Evolutionary conservation across 139 green algal species (phyloP), one percentile per base, ranked within the genome.

Genomic region (Chlorella sp.): DNA sequence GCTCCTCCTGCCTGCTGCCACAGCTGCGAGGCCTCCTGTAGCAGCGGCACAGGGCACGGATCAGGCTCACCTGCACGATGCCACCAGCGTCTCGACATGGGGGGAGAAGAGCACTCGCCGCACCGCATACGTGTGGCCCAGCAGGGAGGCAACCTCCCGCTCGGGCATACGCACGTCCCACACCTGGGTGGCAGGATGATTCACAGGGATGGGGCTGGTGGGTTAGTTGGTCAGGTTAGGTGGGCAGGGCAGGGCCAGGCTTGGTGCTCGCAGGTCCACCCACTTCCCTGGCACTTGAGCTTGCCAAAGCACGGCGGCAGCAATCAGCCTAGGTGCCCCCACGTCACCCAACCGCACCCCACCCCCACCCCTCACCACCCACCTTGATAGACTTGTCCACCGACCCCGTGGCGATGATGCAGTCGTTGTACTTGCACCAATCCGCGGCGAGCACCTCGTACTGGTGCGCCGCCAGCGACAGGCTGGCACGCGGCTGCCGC

Each of bases 351-450:
- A 15, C 51, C 21, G 51, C 51, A 16, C 5, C 63, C 63, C 36
- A 21, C 32, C 1, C 11, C 38, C n/a, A 13, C 4, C 36, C 2
- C 36, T 30, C 51, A 16, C n/a, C 64, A 64, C 91, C 92, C 67
- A 93, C 83, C 83, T 95, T 95, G 55, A 99, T 97, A 44, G 68
- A 94, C 91, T 98, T 98, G 90, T 99, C 97, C 47, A 99, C 96
- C 12, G 89, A 96, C 7, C 93, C 97, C 0, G 95, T 98, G 56
- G 95, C 96, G 1, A 98, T 88, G 9, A 98, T 68, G 91, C 93
- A 98, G 85, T 99, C 97, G 80, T 98, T 97, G 93, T 99, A 99
- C 91, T 98, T 98, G 94, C 94, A 98, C 96, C 96, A 98, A 86
- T 98, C 96, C 3, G 91, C 93, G 9, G 90, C 86, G 64, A 98